A percentile compares a stretch with the other conserved stretches of the same genome.
These are phyloP conservation scores for Mycosphaerella sp. DNA, from an alignment of 2,329 filamentous ascomycete species.

Conservation along the genomic window DNA sequence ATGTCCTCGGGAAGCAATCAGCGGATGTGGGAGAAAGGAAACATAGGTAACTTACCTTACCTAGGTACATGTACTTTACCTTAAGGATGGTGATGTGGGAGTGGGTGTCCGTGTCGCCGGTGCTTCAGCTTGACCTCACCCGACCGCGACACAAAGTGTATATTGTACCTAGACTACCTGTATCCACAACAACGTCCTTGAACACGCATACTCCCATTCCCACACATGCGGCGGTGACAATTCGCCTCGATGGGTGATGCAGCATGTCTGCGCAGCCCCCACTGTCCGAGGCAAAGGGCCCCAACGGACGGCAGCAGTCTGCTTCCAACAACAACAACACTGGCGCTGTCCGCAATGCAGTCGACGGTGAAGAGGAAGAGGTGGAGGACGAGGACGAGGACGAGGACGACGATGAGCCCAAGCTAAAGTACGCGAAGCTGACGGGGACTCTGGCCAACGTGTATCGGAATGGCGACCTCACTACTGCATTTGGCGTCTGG, in stretches of 20 bases:
- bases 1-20: conserved; percentile 20
- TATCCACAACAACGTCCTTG: too few species aligned
- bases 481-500: conserved; percentile 80
- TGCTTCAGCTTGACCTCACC: conserved; percentile 5
- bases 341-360: neutral
- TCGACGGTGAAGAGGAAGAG: conserved; percentile 31
- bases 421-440: conserved; percentile 83
- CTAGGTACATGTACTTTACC: too few species aligned
- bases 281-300: conserved; percentile 8
- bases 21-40: neutral
- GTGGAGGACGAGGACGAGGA: conserved; percentile 63
- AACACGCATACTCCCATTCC: neutral
- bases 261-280: conserved; percentile 34
- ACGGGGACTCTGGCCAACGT: conserved; percentile 73
- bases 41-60: too few species aligned
- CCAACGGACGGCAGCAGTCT: conserved; percentile 5
- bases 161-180: too few species aligned
- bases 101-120: too few species aligned
- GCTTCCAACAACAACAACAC: conserved; percentile 11
- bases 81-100: neutral
- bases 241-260: conserved; percentile 22
- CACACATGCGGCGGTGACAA: conserved; percentile 5
- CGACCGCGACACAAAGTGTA: neutral
- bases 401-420: conserved; percentile 87
- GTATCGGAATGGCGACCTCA: conserved; percentile 82